Percentiles rank a stretch among this genome's conserved stretches.
phyloP scores from a whole-genome alignment of 2,329 filamentous ascomycete species.

The Amphichorda felina region DNA sequence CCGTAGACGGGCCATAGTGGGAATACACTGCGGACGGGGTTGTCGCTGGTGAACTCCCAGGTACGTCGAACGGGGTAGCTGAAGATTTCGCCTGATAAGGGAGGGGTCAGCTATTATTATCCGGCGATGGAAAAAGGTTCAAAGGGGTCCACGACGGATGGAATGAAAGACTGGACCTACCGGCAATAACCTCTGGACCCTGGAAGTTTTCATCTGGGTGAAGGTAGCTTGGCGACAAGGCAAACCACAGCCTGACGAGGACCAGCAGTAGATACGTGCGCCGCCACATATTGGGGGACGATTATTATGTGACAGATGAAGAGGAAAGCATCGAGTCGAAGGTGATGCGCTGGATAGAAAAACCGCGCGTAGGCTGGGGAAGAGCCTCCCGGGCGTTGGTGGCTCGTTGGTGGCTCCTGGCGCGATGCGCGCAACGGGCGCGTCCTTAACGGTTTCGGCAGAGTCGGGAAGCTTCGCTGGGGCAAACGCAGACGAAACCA shows the following conservation, averaged over 20 bases:
- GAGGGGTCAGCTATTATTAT: not conserved
- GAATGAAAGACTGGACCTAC: conserved; percentile 37
- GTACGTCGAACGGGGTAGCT: conserved; percentile 80
- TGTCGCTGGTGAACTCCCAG: conserved; percentile 87
- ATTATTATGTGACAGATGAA: not conserved
- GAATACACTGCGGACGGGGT: conserved; percentile 90
- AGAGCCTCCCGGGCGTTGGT: too few species aligned
- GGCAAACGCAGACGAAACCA: not conserved
- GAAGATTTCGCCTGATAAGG: conserved; percentile 68
- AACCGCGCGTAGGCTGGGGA: too few species aligned
- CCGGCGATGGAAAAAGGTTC: not conserved
- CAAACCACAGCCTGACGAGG: conserved; percentile 84
- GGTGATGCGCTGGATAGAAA: not conserved
- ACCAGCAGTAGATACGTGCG: conserved; percentile 77
- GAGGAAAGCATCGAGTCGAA: not conserved
- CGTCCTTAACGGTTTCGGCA: not conserved
- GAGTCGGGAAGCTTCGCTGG: not conserved
- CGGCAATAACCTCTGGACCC: conserved; percentile 91
- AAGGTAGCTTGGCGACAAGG: conserved; percentile 87
- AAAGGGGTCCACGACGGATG: not conserved
- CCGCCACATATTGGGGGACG: conserved; percentile 61
- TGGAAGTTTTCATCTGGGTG: conserved; percentile 99
- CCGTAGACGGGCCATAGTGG: conserved; percentile 94
- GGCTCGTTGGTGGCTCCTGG: not conserved
- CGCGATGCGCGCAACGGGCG: conserved; percentile 1